Evolutionary conservation across 2,329 filamentous ascomycete genomes (phyloP), one percentile per base, ranked within the genome.

Genomic region (Verticillium nubilum): DNA sequence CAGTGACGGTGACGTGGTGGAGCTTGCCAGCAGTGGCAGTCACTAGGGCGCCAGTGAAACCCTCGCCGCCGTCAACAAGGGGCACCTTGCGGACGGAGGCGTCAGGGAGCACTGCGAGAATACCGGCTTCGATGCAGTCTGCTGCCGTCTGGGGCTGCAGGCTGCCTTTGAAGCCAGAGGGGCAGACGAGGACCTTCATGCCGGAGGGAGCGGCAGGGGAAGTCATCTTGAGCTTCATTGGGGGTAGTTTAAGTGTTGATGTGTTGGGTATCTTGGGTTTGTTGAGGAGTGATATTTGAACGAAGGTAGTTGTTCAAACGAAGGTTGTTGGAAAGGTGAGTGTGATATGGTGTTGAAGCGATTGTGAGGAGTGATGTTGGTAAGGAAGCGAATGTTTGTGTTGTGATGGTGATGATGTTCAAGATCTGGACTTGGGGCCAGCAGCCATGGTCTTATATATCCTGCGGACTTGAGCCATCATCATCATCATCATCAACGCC

Each of bases 161-260:
- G 55, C 79, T 81, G 27, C 81, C 80, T 60, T 83, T 83, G 72
- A 83, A 83, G 2, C 80, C 80, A 0, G 80, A 82, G 0, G 81
- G 80, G 17, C 78, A 79, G 37, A 83, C 73, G 55, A 83, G 73
- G 26, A 83, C 62, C 19, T 65, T 65, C 64, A 72, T 70, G 17
- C 58, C 62, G 54, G 71, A 62, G 7, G 61, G 28, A 66, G 63
- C 27, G 9, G 60, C 27, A 47, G 29, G 50, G 35, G 60, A 42
- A 26, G 23, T n/a, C 61, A 63, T 63, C 26, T 26, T 47, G 37
- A 29, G 27, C 25, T 37, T 28, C 26, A 54, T 57, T 54, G 23
- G 54, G 9, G 31, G n/a, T 37, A 23, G 10, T n/a, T 31, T 54
- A 13, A 3, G 26, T 7, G 31, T 56, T 47, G 19, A 17, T 47